phyloP scores from a whole-genome alignment of 352 stramenopile species.

The Saprolegnia parasitica region DNA sequence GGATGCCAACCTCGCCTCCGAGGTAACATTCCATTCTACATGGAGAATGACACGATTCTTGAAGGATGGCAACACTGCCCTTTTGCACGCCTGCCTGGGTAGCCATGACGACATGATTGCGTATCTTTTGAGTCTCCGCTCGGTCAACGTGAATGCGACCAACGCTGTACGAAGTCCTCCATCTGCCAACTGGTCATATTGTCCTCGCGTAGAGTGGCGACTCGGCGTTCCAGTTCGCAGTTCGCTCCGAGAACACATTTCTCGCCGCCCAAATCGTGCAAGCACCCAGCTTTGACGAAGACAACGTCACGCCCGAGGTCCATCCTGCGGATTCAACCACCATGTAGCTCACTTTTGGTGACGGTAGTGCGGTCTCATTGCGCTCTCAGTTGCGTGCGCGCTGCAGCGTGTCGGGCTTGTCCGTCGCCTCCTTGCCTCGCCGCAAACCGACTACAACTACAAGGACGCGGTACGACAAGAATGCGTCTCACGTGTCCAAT shows the following conservation, averaged over 20 bases:
- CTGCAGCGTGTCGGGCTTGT: not conserved
- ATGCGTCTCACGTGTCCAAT: not conserved
- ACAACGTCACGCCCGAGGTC: too few relatives aligned
- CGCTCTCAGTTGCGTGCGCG: not conserved
- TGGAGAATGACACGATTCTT: not conserved
- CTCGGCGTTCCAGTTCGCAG: not conserved
- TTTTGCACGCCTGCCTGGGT: not conserved
- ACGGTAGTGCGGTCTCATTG: not conserved
- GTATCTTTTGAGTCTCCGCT: not conserved
- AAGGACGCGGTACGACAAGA: not conserved
- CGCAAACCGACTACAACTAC: not conserved
- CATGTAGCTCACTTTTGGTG: not conserved
- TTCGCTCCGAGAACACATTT: not conserved
- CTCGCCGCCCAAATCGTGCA: not conserved
- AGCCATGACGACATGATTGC: not conserved
- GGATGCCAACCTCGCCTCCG: not conserved
- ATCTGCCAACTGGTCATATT: not conserved
- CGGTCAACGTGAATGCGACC: not conserved
- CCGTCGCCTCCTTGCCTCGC: not conserved
- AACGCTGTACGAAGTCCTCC: not conserved
- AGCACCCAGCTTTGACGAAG: not conserved
- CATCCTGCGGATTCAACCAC: too few relatives aligned
- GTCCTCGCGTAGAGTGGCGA: not conserved
- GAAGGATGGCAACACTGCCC: not conserved
- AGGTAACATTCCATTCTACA: not conserved